Conservation (phyloP, 345 rosid genomes). For the Lepidium africanum region DNA sequence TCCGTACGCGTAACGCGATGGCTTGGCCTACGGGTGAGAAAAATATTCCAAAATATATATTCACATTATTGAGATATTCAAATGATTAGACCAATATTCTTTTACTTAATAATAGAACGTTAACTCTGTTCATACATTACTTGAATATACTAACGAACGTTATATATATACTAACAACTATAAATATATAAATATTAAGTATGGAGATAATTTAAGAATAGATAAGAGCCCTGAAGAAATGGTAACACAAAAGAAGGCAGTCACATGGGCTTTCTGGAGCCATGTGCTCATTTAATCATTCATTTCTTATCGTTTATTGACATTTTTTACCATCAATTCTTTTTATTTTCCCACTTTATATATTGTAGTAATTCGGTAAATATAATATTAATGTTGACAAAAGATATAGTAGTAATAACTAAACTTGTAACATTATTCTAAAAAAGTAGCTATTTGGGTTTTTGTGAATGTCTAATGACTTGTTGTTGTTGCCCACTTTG, state of each 20-base stretch:
- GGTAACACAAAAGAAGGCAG: constrained; percentile 13
- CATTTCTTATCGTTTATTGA: constrained; percentile 17
- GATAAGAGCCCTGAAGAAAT: constrained; percentile 21
- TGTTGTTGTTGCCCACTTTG: constrained; percentile 18
- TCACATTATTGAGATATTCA: constrained; percentile 18
- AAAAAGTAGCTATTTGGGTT: constrained; percentile 6
- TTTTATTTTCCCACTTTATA: background rate
- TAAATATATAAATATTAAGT: background rate
- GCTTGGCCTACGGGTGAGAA: background rate
- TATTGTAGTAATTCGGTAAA: background rate
- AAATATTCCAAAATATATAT: background rate
- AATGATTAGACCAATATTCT: constrained; percentile 24
- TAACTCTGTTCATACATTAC: constrained; percentile 14
- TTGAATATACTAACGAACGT: constrained; percentile 1
- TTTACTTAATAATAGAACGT: constrained; percentile 3
- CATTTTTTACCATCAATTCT: constrained; percentile 16
- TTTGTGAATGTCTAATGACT: constrained; percentile 13
- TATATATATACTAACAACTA: background rate
- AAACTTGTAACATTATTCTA: constrained; percentile 3
- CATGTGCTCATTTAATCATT: constrained; percentile 26
- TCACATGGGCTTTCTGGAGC: constrained; percentile 28
- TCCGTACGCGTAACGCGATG: constrained; percentile 3
- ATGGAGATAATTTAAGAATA: constrained; percentile 6
- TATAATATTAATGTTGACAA: constrained; percentile 6
- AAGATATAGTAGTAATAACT: background rate